Evolutionary conservation across 2,329 filamentous ascomycete species (phyloP).

Genomic region (Aspergillus arachidicola): DNA sequence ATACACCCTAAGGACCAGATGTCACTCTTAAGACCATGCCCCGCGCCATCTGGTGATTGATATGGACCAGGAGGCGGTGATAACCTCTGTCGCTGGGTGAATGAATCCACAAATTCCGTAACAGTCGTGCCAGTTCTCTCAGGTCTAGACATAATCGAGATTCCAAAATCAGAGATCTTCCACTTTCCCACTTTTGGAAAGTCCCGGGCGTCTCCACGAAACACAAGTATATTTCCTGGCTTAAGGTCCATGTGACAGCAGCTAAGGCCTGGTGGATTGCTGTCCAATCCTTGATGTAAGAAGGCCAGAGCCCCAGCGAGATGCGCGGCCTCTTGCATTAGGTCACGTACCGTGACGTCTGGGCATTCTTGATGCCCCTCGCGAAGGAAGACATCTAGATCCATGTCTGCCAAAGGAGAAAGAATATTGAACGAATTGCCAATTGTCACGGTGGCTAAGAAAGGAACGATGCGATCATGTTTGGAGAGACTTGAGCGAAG

Average conservation of each 20-base stretch:
- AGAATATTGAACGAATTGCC: conserved; percentile 20
- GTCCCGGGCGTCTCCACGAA: not conserved
- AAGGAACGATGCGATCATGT: conserved; percentile 14
- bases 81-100: not conserved
- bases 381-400: conserved; percentile 20
- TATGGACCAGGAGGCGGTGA: conserved; percentile 6
- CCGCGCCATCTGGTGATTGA: conserved; percentile 18
- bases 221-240: conserved; percentile 27
- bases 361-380: not conserved
- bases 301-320: conserved; percentile 19
- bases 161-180: conserved; percentile 30
- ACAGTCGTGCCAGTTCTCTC: not conserved
- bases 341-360: conserved; percentile 3
- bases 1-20: conserved; percentile 29
- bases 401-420: conserved; percentile 18
- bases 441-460: conserved; percentile 13
- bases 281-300: conserved; percentile 14
- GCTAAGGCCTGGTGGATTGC: not conserved
- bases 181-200: conserved; percentile 21
- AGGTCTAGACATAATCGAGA: conserved; percentile 15
- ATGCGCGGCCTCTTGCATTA: conserved; percentile 15
- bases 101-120: conserved; percentile 1
- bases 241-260: conserved; percentile 25
- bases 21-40: conserved; percentile 17
- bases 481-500: conserved; percentile 10